These are phyloP conservation scores for Kazachstania martiniae DNA, from an alignment of 805 yeast species.

Conservation along the genomic window DNA sequence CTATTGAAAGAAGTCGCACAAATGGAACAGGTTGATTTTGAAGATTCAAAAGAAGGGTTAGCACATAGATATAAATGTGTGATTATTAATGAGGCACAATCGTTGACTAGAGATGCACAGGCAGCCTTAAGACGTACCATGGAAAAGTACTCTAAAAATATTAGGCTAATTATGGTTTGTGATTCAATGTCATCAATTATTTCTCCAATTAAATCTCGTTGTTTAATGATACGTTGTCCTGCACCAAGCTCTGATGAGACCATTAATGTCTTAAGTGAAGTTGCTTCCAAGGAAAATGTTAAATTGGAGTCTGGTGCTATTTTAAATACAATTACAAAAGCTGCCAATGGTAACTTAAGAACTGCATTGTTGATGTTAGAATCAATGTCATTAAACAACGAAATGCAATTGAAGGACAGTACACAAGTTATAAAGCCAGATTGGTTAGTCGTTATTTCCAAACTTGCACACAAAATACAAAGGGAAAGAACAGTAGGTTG, in stretches of 20 bases:
- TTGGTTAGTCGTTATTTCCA: conserved; percentile 76
- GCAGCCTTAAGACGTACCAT: conserved; percentile 92
- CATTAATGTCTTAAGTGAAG: conserved; percentile 39
- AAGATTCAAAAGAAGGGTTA: conserved; percentile 31
- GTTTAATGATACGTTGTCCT: conserved; percentile 76
- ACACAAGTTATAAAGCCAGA: conserved; percentile 63
- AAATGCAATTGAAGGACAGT: conserved; percentile 32
- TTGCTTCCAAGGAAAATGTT: conserved; percentile 47
- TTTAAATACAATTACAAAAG: conserved; percentile 41
- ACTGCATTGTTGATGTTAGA: conserved; percentile 71
- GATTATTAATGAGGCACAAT: conserved; percentile 84
- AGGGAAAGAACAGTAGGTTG: conserved; percentile 54
- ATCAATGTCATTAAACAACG: conserved; percentile 65
- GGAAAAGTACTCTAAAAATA: conserved; percentile 86
- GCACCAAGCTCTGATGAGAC: conserved; percentile 63
- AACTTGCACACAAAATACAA: conserved; percentile 49
- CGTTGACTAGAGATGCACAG: conserved; percentile 85
- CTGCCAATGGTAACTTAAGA: conserved; percentile 63
- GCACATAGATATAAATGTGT: conserved; percentile 63
- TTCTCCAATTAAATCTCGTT: conserved; percentile 89
- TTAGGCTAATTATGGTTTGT: conserved; percentile 74
- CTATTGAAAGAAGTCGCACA: conserved; percentile 89
- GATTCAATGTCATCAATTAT: conserved; percentile 87
- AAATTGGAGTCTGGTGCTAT: conserved; percentile 33
- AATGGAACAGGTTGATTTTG: conserved; percentile 86